These are phyloP conservation scores for barley (Hordeum vulgare) DNA, from an alignment of 176 grass and related monocot species.

Conservation along the genomic window DNA sequence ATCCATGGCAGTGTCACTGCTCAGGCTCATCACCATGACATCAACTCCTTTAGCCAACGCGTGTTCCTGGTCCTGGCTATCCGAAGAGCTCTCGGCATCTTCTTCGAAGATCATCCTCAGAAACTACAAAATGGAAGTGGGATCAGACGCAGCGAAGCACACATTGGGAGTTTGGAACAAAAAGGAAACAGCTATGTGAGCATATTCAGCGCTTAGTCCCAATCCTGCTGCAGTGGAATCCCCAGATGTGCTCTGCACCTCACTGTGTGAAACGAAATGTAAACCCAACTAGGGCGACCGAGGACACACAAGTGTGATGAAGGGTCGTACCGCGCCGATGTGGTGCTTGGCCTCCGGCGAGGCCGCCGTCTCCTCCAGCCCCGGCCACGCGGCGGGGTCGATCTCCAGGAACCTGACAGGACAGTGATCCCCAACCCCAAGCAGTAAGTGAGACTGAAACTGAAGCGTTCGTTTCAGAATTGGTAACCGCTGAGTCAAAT, in stretches of 20 bases:
- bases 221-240: background rate
- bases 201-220: background rate
- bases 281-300: background rate
- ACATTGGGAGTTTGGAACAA: no score
- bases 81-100: constrained; percentile 40
- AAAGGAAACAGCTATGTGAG: no score
- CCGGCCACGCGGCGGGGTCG: constrained; percentile 59
- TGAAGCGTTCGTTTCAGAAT: no score
- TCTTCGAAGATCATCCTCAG: constrained; percentile 80
- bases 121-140: constrained; percentile 32
- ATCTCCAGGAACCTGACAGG: constrained; percentile 63
- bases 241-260: background rate
- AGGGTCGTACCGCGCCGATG: constrained; percentile 44
- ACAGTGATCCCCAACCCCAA: background rate
- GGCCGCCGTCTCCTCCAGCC: constrained; percentile 70
- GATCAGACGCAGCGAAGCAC: background rate
- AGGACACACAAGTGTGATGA: background rate
- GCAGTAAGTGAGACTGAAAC: background rate
- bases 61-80: constrained; percentile 51
- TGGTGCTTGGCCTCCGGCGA: constrained; percentile 62
- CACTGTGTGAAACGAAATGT: background rate
- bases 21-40: constrained; percentile 75
- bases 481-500: background rate
- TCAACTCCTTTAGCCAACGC: constrained; percentile 66
- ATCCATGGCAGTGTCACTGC: background rate